Evolutionary conservation across 2,329 filamentous ascomycete species (phyloP), one percentile per base, ranked within the genome.

Genomic region (Fusarium caatingaense): DNA sequence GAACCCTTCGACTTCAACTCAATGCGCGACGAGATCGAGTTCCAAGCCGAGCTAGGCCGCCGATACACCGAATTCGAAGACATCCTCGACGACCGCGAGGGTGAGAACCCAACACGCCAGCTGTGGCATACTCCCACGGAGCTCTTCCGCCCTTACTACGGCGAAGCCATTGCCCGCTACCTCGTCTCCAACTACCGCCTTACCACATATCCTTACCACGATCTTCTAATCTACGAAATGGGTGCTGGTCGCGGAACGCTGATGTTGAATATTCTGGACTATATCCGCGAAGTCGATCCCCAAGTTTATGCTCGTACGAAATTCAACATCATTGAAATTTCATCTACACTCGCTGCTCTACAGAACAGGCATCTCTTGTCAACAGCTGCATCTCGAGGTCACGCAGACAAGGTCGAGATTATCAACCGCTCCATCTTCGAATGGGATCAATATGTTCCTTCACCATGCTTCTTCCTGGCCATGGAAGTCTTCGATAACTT

Each of bases 401-500:
- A 99, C 80, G 82, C 86, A 5, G 90, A 90, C 77, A 95, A 94
- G 76, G 94, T 98, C 59, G 93, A 97, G 75, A 97, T 99, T 78
- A 91, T 98, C 81, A 98, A 98, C 82, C 89, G 90, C 73, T 97
- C 93, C 76, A 92, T 99, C 77, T 98, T 99, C 77, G 93, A 97
- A 80, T 99, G 96, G 95, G 84, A 91, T 70, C 88, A 88, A 48
- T 93, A 92, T 72, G 93, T 98, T n/a, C 91, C 93, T 11, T 92
- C 91, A 5, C 96, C 95, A 0, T 98, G 96, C 83, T 99, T 97
- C 85, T 98, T 99, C 85, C 88, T 99, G 44, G 96, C 95, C 46
- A 92, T 99, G 81, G 96, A 99, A 81, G 96, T 99, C 71, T 97
- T 98, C 77, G 96, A 99, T 84, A 99, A 99, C 82, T 98, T 99